Base-by-base conservation (phyloP, 192 early-diverging fungal species). In the Dispira simplex region DNA sequence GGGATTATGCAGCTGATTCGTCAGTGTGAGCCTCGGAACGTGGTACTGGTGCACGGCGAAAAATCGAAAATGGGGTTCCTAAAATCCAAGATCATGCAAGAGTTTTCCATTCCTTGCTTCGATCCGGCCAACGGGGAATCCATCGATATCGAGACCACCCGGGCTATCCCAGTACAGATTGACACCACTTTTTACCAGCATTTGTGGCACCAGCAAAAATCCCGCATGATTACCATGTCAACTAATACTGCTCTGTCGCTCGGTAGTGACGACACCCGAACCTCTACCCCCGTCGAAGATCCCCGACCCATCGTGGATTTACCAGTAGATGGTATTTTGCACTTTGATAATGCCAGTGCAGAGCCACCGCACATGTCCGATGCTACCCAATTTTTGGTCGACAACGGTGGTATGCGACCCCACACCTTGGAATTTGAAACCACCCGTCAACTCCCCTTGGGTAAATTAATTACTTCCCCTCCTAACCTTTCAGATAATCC, bases 1-100 rank as follows among this genome's bases (percentile, higher is more conserved):
- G 96, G 96, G 8, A 99, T 99, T 63, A 83, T 99, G 86, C 86
- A 92, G 74, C 77, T 99, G 32, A 92, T 96, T 62, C 81, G 83
- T 8, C 90, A 94, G 75, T 91, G 90, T 47, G 82, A 88, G 56
- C 87, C 92, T 11, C 73, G 80, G n/a, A 87, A 94, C 72, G 90
- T 92, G 0, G 86, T 99, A 21, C 70, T 99, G 11, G 94, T 99
- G 0, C 96, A 99, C 62, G 96, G 96, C 6, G 94, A 99, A 70
- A 89, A 87, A 70, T 73, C 73, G 27, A 85, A 90, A 43, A 97
- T 99, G 94, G 81, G 77, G 39, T 83, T 82, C 49, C 68, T 98
- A 44, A 88, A 89, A 67, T 76, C 80, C 46, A 83, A 90, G 49
- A 87, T 98, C 64, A 79, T 85, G 73, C 74, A 78, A 18, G 93